phyloP scores from a whole-genome alignment of 2,329 filamentous ascomycete species.

The Colletotrichum caudatum region DNA sequence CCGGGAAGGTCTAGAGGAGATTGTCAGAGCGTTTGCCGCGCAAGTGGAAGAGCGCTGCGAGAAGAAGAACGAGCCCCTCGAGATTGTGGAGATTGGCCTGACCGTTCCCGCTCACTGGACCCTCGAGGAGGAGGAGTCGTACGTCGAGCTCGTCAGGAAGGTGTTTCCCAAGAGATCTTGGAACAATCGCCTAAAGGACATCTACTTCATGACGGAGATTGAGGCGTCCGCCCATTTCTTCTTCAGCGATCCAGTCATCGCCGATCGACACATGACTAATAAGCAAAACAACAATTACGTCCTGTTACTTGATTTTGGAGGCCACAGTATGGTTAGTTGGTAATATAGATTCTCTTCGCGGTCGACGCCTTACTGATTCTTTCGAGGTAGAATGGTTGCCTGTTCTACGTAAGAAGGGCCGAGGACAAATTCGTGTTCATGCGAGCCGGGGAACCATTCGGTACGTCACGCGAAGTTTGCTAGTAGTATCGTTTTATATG shows the following conservation, averaged over 20 bases:
- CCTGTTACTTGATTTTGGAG: slow-evolving; percentile 37
- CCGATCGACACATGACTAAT: background rate
- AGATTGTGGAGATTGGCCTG: slow-evolving; percentile 4
- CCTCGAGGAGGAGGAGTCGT: background rate
- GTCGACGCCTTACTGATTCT: too few relatives aligned
- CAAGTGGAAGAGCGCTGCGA: background rate
- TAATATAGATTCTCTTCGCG: rapidly evolving
- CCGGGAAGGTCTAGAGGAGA: background rate
- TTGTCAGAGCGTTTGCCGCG: background rate
- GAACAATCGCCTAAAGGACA: background rate
- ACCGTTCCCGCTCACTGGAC: slow-evolving; percentile 11
- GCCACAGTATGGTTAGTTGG: slow-evolving; percentile 34
- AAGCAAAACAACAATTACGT: background rate
- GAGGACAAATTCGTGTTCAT: slow-evolving; percentile 1
- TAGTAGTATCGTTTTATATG: rapidly evolving
- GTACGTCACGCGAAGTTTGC: background rate
- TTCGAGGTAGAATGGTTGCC: slow-evolving; percentile 22
- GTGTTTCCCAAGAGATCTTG: background rate
- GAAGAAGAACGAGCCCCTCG: background rate
- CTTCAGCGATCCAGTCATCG: background rate
- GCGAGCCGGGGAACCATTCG: slow-evolving; percentile 5
- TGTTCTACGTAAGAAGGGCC: slow-evolving; percentile 13
- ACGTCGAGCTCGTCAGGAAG: background rate
- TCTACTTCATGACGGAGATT: slow-evolving; percentile 29
- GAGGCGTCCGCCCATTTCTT: slow-evolving; percentile 31